A percentile compares a stretch with the other conserved stretches of the same genome.
phyloP scores from a whole-genome alignment of 148 eudicot genomes.

The Heliamphora exappendiculata region DNA sequence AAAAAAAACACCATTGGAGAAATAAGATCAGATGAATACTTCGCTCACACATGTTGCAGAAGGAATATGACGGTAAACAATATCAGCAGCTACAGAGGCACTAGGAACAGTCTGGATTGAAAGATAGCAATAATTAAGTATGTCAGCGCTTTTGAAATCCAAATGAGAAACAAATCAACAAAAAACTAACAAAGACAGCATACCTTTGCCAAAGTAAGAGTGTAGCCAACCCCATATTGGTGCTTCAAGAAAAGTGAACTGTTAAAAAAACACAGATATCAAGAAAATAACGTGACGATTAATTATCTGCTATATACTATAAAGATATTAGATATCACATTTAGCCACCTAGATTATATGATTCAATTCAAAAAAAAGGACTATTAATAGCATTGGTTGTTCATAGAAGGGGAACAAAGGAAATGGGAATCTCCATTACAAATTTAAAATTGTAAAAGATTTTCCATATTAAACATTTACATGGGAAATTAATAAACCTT shows the following conservation, averaged over 20 bases:
- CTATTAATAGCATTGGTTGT: no score
- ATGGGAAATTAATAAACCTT: not conserved
- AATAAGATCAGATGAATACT: constrained; percentile 37
- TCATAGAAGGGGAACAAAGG: constrained; percentile 3
- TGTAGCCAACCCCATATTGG: constrained; percentile 96
- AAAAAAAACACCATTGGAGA: not conserved
- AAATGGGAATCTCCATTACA: not conserved
- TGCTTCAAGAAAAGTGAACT: constrained; percentile 96
- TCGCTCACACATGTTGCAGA: constrained; percentile 88
- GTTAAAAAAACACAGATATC: constrained; percentile 14
- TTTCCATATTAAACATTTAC: not conserved
- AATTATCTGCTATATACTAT: not conserved
- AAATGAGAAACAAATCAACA: constrained; percentile 2
- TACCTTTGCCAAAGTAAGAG: constrained; percentile 96
- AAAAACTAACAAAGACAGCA: constrained; percentile 9
- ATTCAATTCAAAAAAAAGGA: not conserved
- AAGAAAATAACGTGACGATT: not conserved
- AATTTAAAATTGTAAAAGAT: not conserved
- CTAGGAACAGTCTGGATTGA: constrained; percentile 62
- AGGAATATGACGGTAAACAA: constrained; percentile 80
- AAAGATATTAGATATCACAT: not conserved
- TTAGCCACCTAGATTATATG: not conserved
- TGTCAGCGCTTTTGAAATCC: constrained; percentile 8
- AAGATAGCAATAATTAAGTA: constrained; percentile 12
- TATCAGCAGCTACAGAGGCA: constrained; percentile 77